Base-by-base conservation (phyloP, 306 rosid genomes). In the Dalbergia cultrata region DNA sequence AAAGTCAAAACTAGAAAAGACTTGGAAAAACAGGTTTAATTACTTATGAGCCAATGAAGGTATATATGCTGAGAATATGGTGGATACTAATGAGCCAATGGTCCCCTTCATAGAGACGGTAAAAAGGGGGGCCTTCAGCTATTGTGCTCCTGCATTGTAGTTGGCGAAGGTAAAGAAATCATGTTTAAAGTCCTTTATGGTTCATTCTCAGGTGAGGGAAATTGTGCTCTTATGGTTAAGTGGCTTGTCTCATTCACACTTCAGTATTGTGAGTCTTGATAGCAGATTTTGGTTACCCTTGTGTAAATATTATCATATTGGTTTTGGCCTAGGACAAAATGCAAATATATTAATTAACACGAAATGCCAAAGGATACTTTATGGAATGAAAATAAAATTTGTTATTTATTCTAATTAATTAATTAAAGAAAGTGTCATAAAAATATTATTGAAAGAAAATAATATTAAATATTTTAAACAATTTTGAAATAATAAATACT, bases 181-280 rank as follows among this genome's bases (percentile, higher is more conserved):
- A 60, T 11, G 14, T 74, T 41, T 56, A 18, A 52, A 50, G 41
- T 63, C 13, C 58, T 31, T 79, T 35, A 35, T 47, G 53, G 2
- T 52, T 14, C 34, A 64, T 18, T 56, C 43, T 56, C 34, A 33
- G 31, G 70, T 66, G 62, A 44, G 21, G 26, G 17, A 75, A 76
- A 39, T 8, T 45, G 13, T 18, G 63, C 34, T 31, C n/a, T 57
- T 41, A 43, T 34, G 64, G 49, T 58, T 58, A 1, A 4, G 57
- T 41, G 63, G 47, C 19, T 43, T 77, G 71, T 56, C 60, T 21
- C 64, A 7, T 64, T 70, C 66, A 34, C 65, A 45, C 58, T 26
- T 26, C 31, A 58, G 12, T 33, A 62, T 17, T 22, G 56, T 21
- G 11, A 35, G 33, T 75, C 64, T 61, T 2, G 17, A 13, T 17